Evolutionary conservation across 805 yeast genomes (phyloP), one percentile per base, ranked within the genome.

Genomic region (Lachancea sp.): DNA sequence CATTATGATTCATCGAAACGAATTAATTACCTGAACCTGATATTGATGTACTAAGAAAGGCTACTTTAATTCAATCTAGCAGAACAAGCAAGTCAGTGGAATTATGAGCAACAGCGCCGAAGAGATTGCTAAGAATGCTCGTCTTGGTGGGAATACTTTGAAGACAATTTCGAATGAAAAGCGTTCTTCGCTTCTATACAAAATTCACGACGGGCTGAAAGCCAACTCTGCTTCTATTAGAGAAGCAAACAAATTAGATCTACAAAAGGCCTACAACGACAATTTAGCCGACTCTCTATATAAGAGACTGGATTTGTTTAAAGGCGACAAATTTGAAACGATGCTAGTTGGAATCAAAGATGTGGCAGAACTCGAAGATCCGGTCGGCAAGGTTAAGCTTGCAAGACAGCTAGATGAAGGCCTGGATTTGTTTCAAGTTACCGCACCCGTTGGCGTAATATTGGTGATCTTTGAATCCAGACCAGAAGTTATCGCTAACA

Each of bases 401-500:
- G 88, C 94, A 26, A 78, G 81, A 31, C 78, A 86, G 60, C 69
- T 92, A 23, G 99, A 92, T 59, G 95, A 87, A 40, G 94, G 86
- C n/a, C 74, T 92, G 48, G 82, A 78, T 37, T 67, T 92, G 45
- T 83, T 78, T 62, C 71, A 96, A 56, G 72, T 90, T 9, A 82
- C 96, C 4, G 84, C 96, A 20, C 98, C 99, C 11, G 88, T 92
- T 4, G 99, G 99, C 15, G 97, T 87, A 0, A 64, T 92, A 33
- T 69, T 92, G 46, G 88, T 92, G 34, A 94, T 92, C 41, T 92
- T 92, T 61, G 99, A 92, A 64, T 78, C 95, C 22, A 76, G 99
- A 56, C 99, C 99, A 28, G 99, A 92, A 61, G 98, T 92, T 8
- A 92, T 92, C 68, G 98, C 98, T 40, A 94, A 92, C 60, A 92